Conservation (phyloP, 768 basidiomycete species). For the Holtermanniella nyarrowii region DNA sequence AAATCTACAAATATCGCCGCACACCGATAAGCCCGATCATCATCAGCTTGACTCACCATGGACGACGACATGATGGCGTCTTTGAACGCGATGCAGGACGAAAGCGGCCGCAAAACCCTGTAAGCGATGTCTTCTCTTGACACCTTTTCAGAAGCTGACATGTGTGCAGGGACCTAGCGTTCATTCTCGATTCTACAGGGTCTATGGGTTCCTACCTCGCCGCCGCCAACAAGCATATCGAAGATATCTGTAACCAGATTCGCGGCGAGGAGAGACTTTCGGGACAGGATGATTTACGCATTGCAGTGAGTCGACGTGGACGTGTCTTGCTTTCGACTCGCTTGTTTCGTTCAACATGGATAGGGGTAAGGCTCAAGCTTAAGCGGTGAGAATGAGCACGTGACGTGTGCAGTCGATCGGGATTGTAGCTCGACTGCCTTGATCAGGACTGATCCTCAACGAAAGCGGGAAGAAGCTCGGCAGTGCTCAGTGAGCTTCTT, state of each 20-base stretch:
- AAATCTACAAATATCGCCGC: too few species aligned
- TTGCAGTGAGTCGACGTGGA: conserved; percentile 54
- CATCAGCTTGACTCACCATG: neutral
- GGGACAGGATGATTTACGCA: conserved; percentile 71
- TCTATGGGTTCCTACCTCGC: conserved; percentile 40
- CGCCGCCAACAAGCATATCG: conserved; percentile 83
- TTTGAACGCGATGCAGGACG: neutral
- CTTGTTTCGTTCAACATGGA: too few species aligned
- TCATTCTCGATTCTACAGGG: conserved; percentile 91
- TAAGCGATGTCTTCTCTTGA: neutral
- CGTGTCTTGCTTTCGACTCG: too few species aligned
- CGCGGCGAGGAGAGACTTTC: conserved; percentile 89
- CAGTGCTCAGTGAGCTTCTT: too few species aligned
- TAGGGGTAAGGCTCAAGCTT: too few species aligned
- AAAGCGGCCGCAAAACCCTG: neutral
- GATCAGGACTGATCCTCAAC: too few species aligned
- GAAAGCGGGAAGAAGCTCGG: too few species aligned
- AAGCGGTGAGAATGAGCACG: too few species aligned
- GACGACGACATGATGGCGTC: neutral
- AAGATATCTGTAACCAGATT: conserved; percentile 86
- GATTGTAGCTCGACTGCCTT: too few species aligned
- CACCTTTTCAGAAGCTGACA: neutral
- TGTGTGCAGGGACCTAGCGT: conserved; percentile 59
- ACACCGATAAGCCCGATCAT: neutral
- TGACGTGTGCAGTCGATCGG: too few species aligned